Conservation (phyloP, 768 basidiomycete species). For the Gautieria morchelliformis region DNA sequence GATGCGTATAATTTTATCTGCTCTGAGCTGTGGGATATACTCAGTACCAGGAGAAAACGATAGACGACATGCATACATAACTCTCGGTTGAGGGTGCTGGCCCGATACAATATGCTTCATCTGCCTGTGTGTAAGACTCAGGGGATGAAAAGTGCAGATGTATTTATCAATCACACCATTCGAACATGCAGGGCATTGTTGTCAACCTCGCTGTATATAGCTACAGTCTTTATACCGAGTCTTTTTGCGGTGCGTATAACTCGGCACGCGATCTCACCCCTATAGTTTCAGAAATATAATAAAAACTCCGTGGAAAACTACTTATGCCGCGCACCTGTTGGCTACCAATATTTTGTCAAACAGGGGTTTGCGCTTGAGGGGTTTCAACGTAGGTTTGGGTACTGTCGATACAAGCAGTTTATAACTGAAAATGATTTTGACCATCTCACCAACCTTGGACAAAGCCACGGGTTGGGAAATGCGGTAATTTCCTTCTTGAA, state of each 20-base stretch:
- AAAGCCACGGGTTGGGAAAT: no score
- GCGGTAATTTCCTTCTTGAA: no score
- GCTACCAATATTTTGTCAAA: constrained; percentile 91
- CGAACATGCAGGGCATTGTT: constrained; percentile 71
- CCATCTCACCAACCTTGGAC: no score
- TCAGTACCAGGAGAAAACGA: background rate
- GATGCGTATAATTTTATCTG: constrained; percentile 82
- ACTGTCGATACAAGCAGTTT: constrained; percentile 2
- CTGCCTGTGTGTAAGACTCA: constrained; percentile 36
- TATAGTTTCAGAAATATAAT: constrained; percentile 20
- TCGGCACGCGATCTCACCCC: constrained; percentile 93
- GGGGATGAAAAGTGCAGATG: background rate
- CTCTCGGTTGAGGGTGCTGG: constrained; percentile 84
- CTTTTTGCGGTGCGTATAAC: constrained; percentile 86
- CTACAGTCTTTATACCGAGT: constrained; percentile 85
- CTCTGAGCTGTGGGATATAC: constrained; percentile 46
- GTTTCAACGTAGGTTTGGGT: background rate
- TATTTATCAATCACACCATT: constrained; percentile 38
- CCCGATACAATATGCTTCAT: constrained; percentile 88
- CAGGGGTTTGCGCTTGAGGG: constrained; percentile 15
- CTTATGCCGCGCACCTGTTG: constrained; percentile 54
- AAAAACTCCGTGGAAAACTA: background rate
- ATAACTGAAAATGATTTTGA: no score
- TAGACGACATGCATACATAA: constrained; percentile 48
- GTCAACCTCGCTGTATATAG: constrained; percentile 87